Conservation (phyloP, 495 filamentous ascomycete genomes). For the Penicillium roqueforti region DNA sequence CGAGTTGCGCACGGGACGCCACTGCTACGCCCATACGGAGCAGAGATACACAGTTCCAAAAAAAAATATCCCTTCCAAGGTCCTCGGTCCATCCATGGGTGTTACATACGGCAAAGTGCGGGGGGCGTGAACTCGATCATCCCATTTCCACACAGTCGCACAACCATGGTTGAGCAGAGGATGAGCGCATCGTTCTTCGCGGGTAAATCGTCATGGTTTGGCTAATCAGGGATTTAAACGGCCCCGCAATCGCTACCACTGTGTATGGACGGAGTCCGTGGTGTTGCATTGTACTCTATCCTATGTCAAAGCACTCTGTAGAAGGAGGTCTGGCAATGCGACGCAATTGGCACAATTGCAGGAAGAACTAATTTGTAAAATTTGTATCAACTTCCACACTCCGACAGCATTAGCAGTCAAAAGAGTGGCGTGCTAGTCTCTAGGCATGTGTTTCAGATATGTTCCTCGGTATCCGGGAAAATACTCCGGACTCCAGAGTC, state of each 20-base stretch:
- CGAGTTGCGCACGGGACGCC: slow-evolving; percentile 5
- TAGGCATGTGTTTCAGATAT: slow-evolving; percentile 6
- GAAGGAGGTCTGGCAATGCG: not conserved
- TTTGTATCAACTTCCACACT: not conserved
- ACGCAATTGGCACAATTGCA: too few species aligned
- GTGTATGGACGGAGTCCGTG: not conserved
- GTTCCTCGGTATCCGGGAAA: slow-evolving; percentile 6
- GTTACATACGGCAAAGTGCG: too few species aligned
- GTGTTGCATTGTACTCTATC: not conserved
- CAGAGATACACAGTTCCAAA: not conserved
- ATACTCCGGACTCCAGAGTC: slow-evolving; percentile 7
- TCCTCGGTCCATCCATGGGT: too few species aligned
- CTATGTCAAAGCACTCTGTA: not conserved
- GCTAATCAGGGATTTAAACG: not conserved
- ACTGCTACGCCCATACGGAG: not conserved
- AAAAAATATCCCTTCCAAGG: not conserved
- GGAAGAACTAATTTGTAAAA: not conserved
- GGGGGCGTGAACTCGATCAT: slow-evolving; percentile 16
- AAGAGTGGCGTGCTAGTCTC: not conserved
- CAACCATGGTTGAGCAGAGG: slow-evolving; percentile 10
- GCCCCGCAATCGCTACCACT: not conserved
- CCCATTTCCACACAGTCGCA: not conserved
- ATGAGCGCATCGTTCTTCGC: not conserved
- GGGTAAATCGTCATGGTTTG: not conserved
- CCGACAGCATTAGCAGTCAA: not conserved